Conservation (phyloP, 352 stramenopile genomes). For the Globisporangium uncinulatum region DNA sequence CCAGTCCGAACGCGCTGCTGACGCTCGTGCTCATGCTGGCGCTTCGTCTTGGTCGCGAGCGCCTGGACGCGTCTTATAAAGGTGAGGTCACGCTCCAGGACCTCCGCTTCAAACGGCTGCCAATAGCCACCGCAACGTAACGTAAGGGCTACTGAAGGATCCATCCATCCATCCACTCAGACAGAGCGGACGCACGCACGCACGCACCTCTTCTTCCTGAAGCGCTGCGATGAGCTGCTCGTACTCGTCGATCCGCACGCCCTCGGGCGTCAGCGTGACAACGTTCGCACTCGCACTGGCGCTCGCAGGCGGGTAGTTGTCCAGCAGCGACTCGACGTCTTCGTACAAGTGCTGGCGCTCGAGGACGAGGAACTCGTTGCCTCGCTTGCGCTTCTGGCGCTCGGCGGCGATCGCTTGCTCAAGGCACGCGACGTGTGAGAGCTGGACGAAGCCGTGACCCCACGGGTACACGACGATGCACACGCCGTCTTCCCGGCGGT, state of each 20-base stretch:
- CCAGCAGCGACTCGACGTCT: conserved; percentile 52
- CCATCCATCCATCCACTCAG: too few relatives aligned
- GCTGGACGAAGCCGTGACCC: conserved; percentile 66
- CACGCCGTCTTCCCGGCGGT: conserved; percentile 45
- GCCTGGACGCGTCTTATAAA: conserved; percentile 56
- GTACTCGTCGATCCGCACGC: conserved; percentile 31
- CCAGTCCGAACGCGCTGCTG: not conserved
- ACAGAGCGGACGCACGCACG: too few relatives aligned
- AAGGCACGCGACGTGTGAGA: conserved; percentile 44
- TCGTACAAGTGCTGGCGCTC: conserved; percentile 71
- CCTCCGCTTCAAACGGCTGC: conserved; percentile 43
- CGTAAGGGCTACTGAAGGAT: not conserved
- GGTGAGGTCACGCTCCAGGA: conserved; percentile 43
- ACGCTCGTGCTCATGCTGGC: conserved; percentile 19
- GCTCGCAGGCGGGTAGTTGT: conserved; percentile 28
- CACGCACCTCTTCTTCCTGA: conserved; percentile 34
- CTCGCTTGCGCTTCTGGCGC: conserved; percentile 33
- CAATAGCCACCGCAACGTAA: conserved; percentile 2
- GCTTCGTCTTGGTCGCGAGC: conserved; percentile 38
- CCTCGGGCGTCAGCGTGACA: conserved; percentile 5
- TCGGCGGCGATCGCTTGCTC: conserved; percentile 27
- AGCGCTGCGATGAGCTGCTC: conserved; percentile 39
- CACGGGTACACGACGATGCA: conserved; percentile 71
- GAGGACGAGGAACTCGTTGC: conserved; percentile 45
- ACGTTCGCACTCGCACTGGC: not conserved